These are phyloP conservation scores for Coriaria nepalensis DNA, from an alignment of 306 rosid species.

Conservation along the genomic window DNA sequence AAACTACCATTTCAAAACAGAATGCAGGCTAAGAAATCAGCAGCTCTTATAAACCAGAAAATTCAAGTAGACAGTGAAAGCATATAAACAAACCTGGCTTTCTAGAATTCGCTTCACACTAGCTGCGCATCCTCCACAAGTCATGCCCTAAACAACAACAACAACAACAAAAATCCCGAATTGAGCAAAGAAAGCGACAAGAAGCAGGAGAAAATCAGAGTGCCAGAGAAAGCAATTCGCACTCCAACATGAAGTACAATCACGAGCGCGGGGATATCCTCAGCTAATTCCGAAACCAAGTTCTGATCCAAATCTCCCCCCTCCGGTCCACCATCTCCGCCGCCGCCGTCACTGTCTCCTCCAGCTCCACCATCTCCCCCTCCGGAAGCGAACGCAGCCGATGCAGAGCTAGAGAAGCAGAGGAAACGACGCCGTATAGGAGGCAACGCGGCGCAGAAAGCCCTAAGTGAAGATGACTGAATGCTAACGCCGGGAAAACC, in stretches of 20 bases:
- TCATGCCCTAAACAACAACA: slow-evolving; percentile 27
- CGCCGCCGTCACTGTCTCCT: slow-evolving; percentile 7
- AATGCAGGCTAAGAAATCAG: too few relatives aligned
- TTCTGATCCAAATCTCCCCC: neutral
- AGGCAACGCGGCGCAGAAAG: neutral
- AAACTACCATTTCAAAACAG: too few relatives aligned
- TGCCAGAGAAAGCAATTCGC: neutral
- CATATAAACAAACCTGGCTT: slow-evolving; percentile 6
- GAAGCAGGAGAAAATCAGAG: neutral
- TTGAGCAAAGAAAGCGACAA: neutral
- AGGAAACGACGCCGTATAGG: slow-evolving; percentile 1
- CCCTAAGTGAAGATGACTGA: neutral
- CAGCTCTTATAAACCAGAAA: too few relatives aligned
- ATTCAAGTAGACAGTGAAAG: too few relatives aligned
- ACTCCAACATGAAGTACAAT: slow-evolving; percentile 12
- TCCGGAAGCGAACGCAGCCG: neutral
- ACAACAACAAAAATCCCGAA: slow-evolving; percentile 2
- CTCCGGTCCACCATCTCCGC: neutral
- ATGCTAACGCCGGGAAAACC: too few relatives aligned
- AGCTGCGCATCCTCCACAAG: slow-evolving; percentile 70
- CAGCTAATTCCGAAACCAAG: slow-evolving; percentile 2
- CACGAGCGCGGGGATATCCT: slow-evolving; percentile 1
- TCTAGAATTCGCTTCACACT: slow-evolving; percentile 67
- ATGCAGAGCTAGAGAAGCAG: neutral
- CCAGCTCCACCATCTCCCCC: slow-evolving; percentile 5